Evolutionary conservation across 2,329 filamentous ascomycete species (phyloP).

Genomic region (Anthostomella pinea): DNA sequence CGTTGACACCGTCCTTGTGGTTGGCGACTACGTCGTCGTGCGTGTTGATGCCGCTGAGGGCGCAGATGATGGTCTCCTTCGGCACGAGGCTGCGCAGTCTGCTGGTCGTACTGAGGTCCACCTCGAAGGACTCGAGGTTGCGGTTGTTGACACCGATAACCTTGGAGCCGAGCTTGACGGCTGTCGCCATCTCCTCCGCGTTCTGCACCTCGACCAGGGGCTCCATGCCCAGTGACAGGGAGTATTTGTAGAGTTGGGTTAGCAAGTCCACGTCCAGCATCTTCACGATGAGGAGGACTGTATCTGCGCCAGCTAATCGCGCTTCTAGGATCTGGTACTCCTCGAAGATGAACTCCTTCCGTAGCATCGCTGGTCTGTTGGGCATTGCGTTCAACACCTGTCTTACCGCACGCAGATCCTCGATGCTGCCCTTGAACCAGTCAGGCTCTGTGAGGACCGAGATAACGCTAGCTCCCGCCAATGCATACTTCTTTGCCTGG

Average conservation of each 20-base stretch:
- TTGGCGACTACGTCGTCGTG: conserved; percentile 86
- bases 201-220: conserved; percentile 96
- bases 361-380: conserved; percentile 84
- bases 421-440: conserved; percentile 98
- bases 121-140: conserved; percentile 93
- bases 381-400: conserved; percentile 88
- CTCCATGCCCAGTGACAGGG: conserved; percentile 89
- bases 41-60: conserved; percentile 88
- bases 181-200: conserved; percentile 84
- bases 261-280: conserved; percentile 82
- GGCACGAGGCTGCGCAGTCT: conserved; percentile 85
- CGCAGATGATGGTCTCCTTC: conserved; percentile 82
- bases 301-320: conserved; percentile 87
- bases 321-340: conserved; percentile 98
- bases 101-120: conserved; percentile 89
- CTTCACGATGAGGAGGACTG: conserved; percentile 93
- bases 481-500: conserved; percentile 87
- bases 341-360: conserved; percentile 97
- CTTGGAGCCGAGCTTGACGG: conserved; percentile 80
- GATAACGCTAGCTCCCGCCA: conserved; percentile 93
- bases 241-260: conserved; percentile 81
- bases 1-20: conserved; percentile 84
- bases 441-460: conserved; percentile 98
- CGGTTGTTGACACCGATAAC: conserved; percentile 98
- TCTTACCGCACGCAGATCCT: conserved; percentile 83